Evolutionary conservation across 495 filamentous ascomycete genomes (phyloP), one percentile per base, ranked within the genome.

Genomic region (Aspergillus panamensis): DNA sequence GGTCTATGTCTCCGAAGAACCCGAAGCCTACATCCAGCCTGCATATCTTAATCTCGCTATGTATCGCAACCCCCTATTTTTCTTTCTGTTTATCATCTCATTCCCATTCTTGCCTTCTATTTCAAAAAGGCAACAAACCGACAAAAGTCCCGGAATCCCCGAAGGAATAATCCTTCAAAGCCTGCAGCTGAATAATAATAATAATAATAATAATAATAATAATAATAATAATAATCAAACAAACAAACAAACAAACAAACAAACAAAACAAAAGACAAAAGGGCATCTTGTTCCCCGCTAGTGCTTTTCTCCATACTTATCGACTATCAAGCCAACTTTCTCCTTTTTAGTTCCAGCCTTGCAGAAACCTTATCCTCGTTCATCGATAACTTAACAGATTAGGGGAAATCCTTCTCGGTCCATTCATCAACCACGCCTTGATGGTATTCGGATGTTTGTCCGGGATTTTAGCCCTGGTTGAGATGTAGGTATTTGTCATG

Each of bases 311-410:
- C 19, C 42, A 17, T 17, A 19, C 42, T n/a, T 6, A 44, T 19
- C 16, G 7, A 4, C 19, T 44, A 8, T 2, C 3, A 10, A 45
- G 14, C 16, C 16, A 19, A 44, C 5, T 19, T 17, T 19, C 42
- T 19, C 42, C 42, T 19, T 21, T 45, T 21, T 45, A 45, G 19
- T 21, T 19, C 8, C 42, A 19, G 42, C 31, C 13, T 6, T 49
- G 47, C 47, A 49, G 47, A 31, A 31, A 49, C 47, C 19, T 49
- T 49, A 49, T 49, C 31, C 10, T 5, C 20, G 9, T 16, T 45
- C 16, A 19, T n/a, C 35, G 6, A 12, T 39, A 10, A 12, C 8
- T 39, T 12, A 12, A n/a, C 10, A 39, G 35, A 39, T 13, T 10
- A 8, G 3, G 14, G 35, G 8, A 13, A 39, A 13, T 5, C 35